These are phyloP conservation scores for Solanum rostratum DNA, from an alignment of 257 asterid genomes.

Conservation along the genomic window DNA sequence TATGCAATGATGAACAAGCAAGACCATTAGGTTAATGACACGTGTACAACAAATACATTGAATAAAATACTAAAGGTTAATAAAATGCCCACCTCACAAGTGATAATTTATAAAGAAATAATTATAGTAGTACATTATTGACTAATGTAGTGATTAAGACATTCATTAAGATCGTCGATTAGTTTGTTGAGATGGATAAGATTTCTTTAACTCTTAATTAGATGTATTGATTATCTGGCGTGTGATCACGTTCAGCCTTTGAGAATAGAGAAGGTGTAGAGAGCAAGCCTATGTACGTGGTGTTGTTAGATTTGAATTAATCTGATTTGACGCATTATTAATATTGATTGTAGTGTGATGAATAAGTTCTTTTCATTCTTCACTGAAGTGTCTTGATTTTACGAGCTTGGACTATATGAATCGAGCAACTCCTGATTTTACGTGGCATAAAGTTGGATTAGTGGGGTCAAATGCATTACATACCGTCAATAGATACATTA, in stretches of 20 bases:
- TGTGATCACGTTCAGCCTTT: accelerated
- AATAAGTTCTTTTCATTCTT: not conserved
- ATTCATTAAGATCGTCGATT: not conserved
- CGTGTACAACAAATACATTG: not conserved
- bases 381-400: not conserved
- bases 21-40: not conserved
- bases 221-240: not conserved
- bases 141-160: not conserved
- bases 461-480: not conserved
- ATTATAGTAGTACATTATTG: not conserved
- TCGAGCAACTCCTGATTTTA: too few relatives aligned
- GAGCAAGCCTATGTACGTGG: not conserved
- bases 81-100: not conserved
- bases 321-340: not conserved
- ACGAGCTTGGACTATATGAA: too few relatives aligned
- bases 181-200: not conserved
- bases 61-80: not conserved
- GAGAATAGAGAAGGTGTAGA: not conserved
- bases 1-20: not conserved
- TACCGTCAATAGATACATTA: not conserved
- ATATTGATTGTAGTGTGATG: not conserved
- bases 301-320: not conserved
- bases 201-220: not conserved
- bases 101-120: slow-evolving; percentile 11
- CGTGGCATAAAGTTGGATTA: not conserved